phyloP scores from a whole-genome alignment of 164 flowering plant genomes.

The Buxus sempervirens region DNA sequence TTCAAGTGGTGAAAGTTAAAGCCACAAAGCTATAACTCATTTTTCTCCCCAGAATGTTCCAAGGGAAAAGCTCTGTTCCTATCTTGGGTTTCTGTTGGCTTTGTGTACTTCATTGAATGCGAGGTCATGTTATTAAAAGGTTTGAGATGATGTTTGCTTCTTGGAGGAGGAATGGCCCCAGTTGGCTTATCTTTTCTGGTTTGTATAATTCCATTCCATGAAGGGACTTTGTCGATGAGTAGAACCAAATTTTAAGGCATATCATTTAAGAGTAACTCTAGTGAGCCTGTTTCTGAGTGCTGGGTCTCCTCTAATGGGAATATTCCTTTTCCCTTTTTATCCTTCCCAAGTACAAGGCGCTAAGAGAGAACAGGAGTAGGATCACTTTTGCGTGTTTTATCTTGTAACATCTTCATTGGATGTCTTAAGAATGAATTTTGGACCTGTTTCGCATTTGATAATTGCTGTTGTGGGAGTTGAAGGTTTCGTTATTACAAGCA shows the following conservation, averaged over 20 bases:
- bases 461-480: too few species aligned
- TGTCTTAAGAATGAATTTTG: too few species aligned
- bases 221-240: background rate
- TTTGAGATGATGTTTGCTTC: background rate
- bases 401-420: too few species aligned
- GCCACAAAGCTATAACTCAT: background rate
- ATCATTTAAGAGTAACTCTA: too few species aligned
- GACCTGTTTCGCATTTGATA: too few species aligned
- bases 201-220: background rate
- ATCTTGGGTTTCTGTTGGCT: background rate
- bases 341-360: background rate
- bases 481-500: too few species aligned
- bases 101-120: background rate
- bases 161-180: background rate
- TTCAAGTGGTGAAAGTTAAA: too few species aligned
- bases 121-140: background rate
- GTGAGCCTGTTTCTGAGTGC: too few species aligned
- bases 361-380: background rate
- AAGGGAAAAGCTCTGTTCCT: background rate
- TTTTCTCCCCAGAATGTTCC: background rate
- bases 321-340: too few species aligned
- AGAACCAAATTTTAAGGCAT: background rate
- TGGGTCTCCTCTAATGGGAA: too few species aligned
- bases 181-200: background rate
- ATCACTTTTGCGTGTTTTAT: background rate